Conservation (phyloP, 2,329 filamentous ascomycete species). For the Dothistroma pini region DNA sequence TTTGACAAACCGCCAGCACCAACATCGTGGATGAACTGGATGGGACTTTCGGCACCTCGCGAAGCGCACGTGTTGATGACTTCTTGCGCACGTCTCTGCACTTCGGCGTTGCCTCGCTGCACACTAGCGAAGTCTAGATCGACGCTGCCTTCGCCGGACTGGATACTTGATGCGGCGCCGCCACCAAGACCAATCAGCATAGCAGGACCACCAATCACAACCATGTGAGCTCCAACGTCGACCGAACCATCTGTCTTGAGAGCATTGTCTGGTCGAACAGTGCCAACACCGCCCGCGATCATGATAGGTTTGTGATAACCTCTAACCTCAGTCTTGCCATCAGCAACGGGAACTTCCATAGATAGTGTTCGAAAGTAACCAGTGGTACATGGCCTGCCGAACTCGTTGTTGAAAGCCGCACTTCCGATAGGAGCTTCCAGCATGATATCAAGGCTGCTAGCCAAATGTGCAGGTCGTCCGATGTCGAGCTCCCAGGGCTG, state of each 20-base stretch:
- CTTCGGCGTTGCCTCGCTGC: constrained; percentile 93
- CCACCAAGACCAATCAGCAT: constrained; percentile 98
- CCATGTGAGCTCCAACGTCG: constrained; percentile 79
- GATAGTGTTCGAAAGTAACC: constrained; percentile 92
- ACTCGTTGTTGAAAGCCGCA: constrained; percentile 96
- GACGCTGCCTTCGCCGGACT: constrained; percentile 81
- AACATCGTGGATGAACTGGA: constrained; percentile 96
- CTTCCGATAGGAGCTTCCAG: constrained; percentile 93
- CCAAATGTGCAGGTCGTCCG: constrained; percentile 86
- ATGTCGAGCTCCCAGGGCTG: constrained; percentile 90
- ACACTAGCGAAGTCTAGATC: constrained; percentile 97
- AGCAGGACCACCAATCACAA: constrained; percentile 90
- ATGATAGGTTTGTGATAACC: constrained; percentile 99
- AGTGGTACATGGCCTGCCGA: constrained; percentile 81
- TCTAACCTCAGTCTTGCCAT: constrained; percentile 66
- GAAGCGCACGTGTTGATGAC: constrained; percentile 93
- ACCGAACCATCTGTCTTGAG: constrained; percentile 79
- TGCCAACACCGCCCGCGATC: constrained; percentile 94
- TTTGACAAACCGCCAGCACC: constrained; percentile 85
- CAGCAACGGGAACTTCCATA: constrained; percentile 59
- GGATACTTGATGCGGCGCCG: constrained; percentile 87
- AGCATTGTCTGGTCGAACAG: constrained; percentile 84
- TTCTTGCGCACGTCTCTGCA: constrained; percentile 93
- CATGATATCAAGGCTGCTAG: constrained; percentile 95
- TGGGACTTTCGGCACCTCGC: constrained; percentile 79